phyloP scores from a whole-genome alignment of 2,329 filamentous ascomycete genomes.

The Onygenales sp. region DNA sequence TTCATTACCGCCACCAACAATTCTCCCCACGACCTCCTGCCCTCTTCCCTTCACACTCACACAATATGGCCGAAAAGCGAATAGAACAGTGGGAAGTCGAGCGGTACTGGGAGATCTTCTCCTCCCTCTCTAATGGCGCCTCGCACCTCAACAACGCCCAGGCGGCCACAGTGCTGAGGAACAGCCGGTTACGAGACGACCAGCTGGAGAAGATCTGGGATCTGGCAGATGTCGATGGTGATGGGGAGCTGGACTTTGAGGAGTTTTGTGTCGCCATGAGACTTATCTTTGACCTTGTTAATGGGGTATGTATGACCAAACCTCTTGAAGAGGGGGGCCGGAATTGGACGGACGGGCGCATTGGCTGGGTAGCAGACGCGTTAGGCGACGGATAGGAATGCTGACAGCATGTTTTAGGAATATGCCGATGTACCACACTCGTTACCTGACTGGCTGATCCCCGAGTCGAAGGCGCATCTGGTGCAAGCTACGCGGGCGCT shows the following conservation, averaged over 20 bases:
- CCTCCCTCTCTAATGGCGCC: conserved; percentile 55
- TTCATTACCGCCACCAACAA: background rate
- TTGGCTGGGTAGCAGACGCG: no score
- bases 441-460: conserved; percentile 92
- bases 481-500: conserved; percentile 76
- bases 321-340: background rate
- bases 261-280: conserved; percentile 99
- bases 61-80: conserved; percentile 34
- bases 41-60: background rate
- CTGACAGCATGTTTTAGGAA: conserved; percentile 48
- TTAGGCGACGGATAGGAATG: background rate
- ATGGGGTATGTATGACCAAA: conserved; percentile 55
- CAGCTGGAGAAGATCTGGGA: conserved; percentile 98
- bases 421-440: conserved; percentile 76
- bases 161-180: conserved; percentile 63
- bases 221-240: conserved; percentile 90
- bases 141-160: conserved; percentile 59
- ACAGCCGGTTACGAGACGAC: conserved; percentile 61
- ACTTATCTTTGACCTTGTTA: conserved; percentile 92
- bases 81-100: conserved; percentile 68
- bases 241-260: conserved; percentile 96
- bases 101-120: conserved; percentile 73
- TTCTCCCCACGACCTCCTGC: background rate
- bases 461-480: conserved; percentile 86
- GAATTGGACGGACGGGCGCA: no score